Conservation (phyloP, 768 basidiomycete genomes). For the Lactarius sp. region DNA sequence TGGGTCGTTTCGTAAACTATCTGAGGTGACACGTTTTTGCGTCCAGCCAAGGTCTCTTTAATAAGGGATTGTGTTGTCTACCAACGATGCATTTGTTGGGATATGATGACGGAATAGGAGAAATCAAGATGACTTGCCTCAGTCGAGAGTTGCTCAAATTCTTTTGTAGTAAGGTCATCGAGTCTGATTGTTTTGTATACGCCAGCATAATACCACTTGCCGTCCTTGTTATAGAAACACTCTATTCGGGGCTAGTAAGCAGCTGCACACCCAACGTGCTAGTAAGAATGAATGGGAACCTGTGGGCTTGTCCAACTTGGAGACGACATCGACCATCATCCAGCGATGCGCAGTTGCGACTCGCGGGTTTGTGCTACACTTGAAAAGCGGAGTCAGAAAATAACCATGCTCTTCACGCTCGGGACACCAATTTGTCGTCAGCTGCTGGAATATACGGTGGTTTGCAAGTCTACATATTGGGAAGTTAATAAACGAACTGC, state of each 20-base stretch:
- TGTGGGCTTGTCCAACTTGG: constrained; percentile 55
- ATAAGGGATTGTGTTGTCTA: constrained; percentile 64
- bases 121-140: constrained; percentile 42
- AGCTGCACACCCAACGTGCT: background rate
- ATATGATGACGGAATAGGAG: background rate
- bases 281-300: constrained; percentile 36
- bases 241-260: constrained; percentile 39
- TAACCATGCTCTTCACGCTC: constrained; percentile 82
- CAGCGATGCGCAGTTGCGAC: constrained; percentile 74
- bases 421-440: constrained; percentile 73
- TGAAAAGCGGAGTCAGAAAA: constrained; percentile 66
- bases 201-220: constrained; percentile 83
- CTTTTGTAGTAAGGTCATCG: constrained; percentile 57
- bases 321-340: constrained; percentile 57
- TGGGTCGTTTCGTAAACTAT: constrained; percentile 71
- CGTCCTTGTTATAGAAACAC: constrained; percentile 78
- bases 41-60: constrained; percentile 63
- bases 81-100: background rate
- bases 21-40: constrained; percentile 75
- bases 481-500: background rate
- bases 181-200: constrained; percentile 63
- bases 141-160: constrained; percentile 61
- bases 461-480: constrained; percentile 48
- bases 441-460: constrained; percentile 61
- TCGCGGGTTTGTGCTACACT: constrained; percentile 75